Base-by-base conservation (phyloP, 805 yeast species). In the Alloascoidea africana region DNA sequence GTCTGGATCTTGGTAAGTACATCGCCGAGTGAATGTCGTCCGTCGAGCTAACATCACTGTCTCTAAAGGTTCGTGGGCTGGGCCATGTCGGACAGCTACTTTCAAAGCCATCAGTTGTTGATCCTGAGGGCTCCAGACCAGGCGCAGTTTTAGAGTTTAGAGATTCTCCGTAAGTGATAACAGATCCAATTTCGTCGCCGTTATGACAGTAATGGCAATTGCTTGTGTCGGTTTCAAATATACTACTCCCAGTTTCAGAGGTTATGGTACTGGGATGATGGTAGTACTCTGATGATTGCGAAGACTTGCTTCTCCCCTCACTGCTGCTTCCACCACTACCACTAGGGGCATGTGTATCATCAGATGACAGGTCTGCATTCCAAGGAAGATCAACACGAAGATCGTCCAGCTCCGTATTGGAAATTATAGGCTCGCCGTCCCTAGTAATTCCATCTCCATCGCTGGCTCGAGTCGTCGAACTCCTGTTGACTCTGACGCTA, bases 101-200 rank as follows among this genome's bases (percentile, higher is more conserved):
- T 8, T 8, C 8, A 23, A n/a, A 8, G 8, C 13, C n/a, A 23
- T 23, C 30, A 23, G 30, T 23, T 23, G 30, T n/a, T n/a, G 30
- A 23, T 23, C 30, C 30, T 23, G 30, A 23, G 30, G 30, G n/a
- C n/a, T 23, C 30, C 30, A 23, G 30, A 8, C n/a, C 13, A n/a
- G 30, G 30, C n/a, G n/a, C 30, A 23, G 8, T n/a, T 23, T 23
- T 23, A 23, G 30, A 23, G n/a, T n/a, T n/a, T 23, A 23, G 8
- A 8, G 30, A n/a, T n/a, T n/a, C n/a, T n/a, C n/a, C n/a, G n/a
- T n/a, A n/a, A n/a, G n/a, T n/a, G n/a, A n/a, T n/a, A n/a, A n/a
- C n/a, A n/a, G n/a, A n/a, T n/a, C n/a, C n/a, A 8, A 23, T 8
- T n/a, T 8, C 30, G 13, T 23, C 30, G n/a, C 30, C 30, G n/a